phyloP scores from a whole-genome alignment of 108 stramenopile species.

The Pseudonitzschia delicatissima region DNA sequence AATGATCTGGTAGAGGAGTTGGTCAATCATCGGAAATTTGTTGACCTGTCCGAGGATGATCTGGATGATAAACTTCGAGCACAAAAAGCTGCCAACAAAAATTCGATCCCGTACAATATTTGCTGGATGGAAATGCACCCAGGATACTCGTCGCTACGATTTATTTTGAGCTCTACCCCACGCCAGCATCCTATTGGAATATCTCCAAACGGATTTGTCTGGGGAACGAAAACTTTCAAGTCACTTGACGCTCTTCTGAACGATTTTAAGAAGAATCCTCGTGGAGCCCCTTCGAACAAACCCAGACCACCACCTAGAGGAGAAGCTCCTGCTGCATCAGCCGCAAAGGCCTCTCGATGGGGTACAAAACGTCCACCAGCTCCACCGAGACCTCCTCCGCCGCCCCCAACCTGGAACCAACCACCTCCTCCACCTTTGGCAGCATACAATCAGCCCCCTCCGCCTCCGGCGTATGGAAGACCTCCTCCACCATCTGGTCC shows the following conservation, averaged over 20 bases:
- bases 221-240: conserved; percentile 53
- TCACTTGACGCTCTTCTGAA: conserved; percentile 72
- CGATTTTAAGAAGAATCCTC: conserved; percentile 85
- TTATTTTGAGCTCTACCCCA: conserved; percentile 58
- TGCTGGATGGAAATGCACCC: conserved; percentile 88
- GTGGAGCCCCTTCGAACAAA: conserved; percentile 35
- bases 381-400: conserved; percentile 25
- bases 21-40: conserved; percentile 75
- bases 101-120: conserved; percentile 63
- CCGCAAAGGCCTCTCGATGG: conserved; percentile 30
- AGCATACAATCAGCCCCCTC: conserved; percentile 26
- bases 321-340: conserved; percentile 10
- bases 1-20: conserved; percentile 86
- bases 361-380: conserved; percentile 24
- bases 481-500: conserved; percentile 37
- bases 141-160: conserved; percentile 76
- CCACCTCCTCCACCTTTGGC: conserved; percentile 33
- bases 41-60: conserved; percentile 73
- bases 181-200: conserved; percentile 77
- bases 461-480: conserved; percentile 20
- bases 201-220: conserved; percentile 76
- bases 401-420: conserved; percentile 25
- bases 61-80: conserved; percentile 64
- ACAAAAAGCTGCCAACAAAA: conserved; percentile 57
- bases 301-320: conserved; percentile 15